A percentile compares a stretch with the other conserved stretches of the same genome.
These are phyloP conservation scores for Acer campestre DNA, from an alignment of 345 rosid genomes.

Conservation along the genomic window DNA sequence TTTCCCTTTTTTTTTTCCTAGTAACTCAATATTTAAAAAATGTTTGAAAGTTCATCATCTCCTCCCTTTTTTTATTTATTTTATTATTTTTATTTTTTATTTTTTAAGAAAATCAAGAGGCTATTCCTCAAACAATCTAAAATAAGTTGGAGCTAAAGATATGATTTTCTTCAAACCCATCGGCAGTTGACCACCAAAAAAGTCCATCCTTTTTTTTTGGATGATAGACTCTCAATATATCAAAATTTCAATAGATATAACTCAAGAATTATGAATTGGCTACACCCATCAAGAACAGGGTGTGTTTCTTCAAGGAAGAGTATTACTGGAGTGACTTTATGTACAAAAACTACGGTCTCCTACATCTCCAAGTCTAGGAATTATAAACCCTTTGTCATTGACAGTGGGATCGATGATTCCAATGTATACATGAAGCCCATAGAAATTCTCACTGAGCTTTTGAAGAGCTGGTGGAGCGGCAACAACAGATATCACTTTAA, in stretches of 20 bases:
- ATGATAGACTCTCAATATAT: neutral
- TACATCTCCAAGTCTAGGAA: conserved; percentile 97
- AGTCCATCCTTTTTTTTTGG: neutral
- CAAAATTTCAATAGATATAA: conserved; percentile 31
- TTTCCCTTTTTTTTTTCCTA: too few species aligned
- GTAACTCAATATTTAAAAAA: too few species aligned
- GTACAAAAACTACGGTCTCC: conserved; percentile 96
- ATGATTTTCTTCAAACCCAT: too few species aligned
- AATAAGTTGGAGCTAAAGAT: too few species aligned
- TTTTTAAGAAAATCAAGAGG: too few species aligned
- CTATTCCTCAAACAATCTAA: too few species aligned
- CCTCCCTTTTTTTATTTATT: too few species aligned
- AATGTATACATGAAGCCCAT: conserved; percentile 48
- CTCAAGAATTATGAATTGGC: neutral
- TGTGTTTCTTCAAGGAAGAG: neutral
- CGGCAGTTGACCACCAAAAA: too few species aligned
- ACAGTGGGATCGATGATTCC: too few species aligned
- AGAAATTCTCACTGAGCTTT: conserved; percentile 89
- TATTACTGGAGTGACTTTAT: conserved; percentile 9
- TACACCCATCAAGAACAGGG: neutral
- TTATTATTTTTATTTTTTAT: too few species aligned
- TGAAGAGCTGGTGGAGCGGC: conserved; percentile 95
- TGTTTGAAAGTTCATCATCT: too few species aligned
- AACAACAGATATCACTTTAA: conserved; percentile 93
- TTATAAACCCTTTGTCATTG: conserved; percentile 45